These are phyloP conservation scores for Picea engelmannii DNA, from an alignment of 83 land plant genomes.

Conservation along the genomic window DNA sequence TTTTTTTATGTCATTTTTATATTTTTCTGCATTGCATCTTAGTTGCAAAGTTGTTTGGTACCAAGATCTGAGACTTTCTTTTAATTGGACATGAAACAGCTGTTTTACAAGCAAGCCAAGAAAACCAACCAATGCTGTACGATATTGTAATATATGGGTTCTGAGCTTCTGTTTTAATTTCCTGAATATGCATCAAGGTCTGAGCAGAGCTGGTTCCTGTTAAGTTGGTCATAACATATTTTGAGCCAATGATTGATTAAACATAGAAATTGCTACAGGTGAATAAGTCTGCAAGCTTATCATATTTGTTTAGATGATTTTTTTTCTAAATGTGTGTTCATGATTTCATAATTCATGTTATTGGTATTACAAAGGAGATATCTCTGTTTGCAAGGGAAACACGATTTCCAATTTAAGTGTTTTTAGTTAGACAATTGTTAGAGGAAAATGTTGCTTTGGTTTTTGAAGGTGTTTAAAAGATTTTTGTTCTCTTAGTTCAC, in stretches of 20 bases:
- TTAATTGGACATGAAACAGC: conserved; percentile 35
- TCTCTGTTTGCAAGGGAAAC: neutral
- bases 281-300: neutral
- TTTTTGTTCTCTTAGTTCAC: neutral
- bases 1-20: neutral
- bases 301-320: neutral
- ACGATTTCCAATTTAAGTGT: neutral
- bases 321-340: neutral
- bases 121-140: conserved; percentile 90
- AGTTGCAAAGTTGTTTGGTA: neutral
- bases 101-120: conserved; percentile 96
- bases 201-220: neutral
- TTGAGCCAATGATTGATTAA: conserved; percentile 1
- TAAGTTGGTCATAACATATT: neutral
- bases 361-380: neutral
- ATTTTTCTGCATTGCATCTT: neutral
- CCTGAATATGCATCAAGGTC: conserved; percentile 5
- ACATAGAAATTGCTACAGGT: neutral
- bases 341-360: neutral
- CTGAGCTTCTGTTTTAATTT: neutral
- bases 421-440: neutral
- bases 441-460: too few relatives aligned
- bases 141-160: conserved; percentile 38
- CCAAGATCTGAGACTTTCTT: neutral
- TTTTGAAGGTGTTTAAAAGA: neutral